Base-by-base conservation (phyloP, 352 stramenopile genomes). In the Phytophthora uliginosa region DNA sequence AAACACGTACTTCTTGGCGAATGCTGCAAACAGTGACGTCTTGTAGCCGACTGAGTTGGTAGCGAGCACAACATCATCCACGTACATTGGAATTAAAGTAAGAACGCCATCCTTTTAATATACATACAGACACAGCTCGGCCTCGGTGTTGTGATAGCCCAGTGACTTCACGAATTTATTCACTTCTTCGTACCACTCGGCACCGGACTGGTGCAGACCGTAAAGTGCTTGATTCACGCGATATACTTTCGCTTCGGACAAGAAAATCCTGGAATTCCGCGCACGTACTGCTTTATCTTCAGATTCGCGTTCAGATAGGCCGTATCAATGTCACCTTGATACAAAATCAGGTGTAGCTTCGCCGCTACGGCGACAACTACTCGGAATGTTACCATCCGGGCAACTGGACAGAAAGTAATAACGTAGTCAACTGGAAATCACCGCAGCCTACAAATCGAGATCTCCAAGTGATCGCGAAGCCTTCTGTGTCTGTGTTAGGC, bases 1-100 rank as follows among this genome's bases (percentile, higher is more conserved):
- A 5, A 75, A 73, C 0, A 59, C 69, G 51, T 79, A 76, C 12
- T 72, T 57, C 7, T 36, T 24, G 6, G 70, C 26, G 9, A 74
- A 20, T 4, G 54, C 54, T 3, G 20, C 48, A 42, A 81, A 77
- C 2, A 74, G 42, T 18, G 42, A 40, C 4, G 50, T 63, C 63
- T 81, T 77, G 50, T 56, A 70, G 0, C 18, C 47, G 1, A 22
- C 42, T 15, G 42, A 50, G 42, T 50, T 50, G 7, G 42, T 50
- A 20, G 42, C 17, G 6, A 50, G 42, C 18, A 50, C 42, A 9
- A 50, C 42, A 22, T 50, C 17, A 7, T 50, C 42, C 3, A 50
- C 42, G 17, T 50, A 50, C 13, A 50, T 3, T 17, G 4, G 17
- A 22, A 50, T 50, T 4, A 50, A 17, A 50, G 42, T 17, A n/a